Conservation (phyloP, 2,329 filamentous ascomycete species). For the Penicillium sp. region DNA sequence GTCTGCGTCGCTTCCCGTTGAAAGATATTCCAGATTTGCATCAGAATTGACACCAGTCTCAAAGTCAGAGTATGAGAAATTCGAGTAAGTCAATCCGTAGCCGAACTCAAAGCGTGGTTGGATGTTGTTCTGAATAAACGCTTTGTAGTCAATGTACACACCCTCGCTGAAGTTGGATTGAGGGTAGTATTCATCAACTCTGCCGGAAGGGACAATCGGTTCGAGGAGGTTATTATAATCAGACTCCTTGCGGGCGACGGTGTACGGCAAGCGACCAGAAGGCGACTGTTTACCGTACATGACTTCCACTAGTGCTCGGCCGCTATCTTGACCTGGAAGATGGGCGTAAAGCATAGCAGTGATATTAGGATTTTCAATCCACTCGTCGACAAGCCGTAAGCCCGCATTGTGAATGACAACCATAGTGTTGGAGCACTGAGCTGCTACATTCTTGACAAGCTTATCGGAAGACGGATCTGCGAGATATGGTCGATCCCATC, state of each 20-base stretch:
- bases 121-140: background rate
- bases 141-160: constrained; percentile 1
- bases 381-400: background rate
- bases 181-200: background rate
- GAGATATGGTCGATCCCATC: constrained; percentile 3
- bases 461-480: constrained; percentile 1
- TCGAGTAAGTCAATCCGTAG: constrained; percentile 1
- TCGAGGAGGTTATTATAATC: background rate
- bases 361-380: constrained; percentile 1
- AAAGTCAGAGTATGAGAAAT: background rate
- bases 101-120: constrained; percentile 3
- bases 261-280: constrained; percentile 1
- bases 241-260: background rate
- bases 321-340: constrained; percentile 1
- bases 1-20: background rate
- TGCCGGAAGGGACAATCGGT: background rate
- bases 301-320: background rate
- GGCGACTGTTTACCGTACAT: constrained; percentile 3
- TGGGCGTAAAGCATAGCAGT: constrained; percentile 1
- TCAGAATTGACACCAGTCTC: background rate
- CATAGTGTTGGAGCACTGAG: constrained; percentile 1
- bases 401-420: constrained; percentile 3
- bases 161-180: constrained; percentile 1
- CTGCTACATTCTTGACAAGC: background rate
- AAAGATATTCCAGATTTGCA: background rate